Percentiles rank a stretch among this genome's conserved stretches.
phyloP scores from a whole-genome alignment of 805 yeast genomes.

The Wickerhamomyces rabaulensis region DNA sequence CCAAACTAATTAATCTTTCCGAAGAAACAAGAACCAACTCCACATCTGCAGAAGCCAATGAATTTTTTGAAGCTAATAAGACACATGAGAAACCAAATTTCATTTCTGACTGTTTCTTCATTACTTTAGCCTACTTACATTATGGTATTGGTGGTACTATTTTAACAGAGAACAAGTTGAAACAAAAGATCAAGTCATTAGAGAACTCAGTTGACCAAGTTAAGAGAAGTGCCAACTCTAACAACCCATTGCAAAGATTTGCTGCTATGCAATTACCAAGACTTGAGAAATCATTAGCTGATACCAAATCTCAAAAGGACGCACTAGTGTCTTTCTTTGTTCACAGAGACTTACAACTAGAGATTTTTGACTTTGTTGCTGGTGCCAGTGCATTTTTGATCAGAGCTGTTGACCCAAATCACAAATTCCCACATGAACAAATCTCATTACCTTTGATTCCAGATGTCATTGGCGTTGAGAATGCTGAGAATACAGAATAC shows the following conservation, averaged over 20 bases:
- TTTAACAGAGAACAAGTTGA: constrained; percentile 49
- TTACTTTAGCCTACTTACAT: constrained; percentile 73
- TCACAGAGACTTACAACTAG: constrained; percentile 52
- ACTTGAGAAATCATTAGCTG: constrained; percentile 37
- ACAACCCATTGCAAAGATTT: constrained; percentile 24
- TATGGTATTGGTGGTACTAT: constrained; percentile 85
- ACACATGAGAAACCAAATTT: constrained; percentile 54
- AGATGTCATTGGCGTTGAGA: constrained; percentile 55
- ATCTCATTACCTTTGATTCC: constrained; percentile 55
- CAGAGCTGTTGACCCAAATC: constrained; percentile 67
- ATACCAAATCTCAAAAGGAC: constrained; percentile 41
- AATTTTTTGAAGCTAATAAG: constrained; percentile 40
- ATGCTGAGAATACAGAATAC: constrained; percentile 71
- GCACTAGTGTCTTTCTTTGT: constrained; percentile 60
- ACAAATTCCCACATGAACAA: constrained; percentile 49
- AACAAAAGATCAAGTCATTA: constrained; percentile 44
- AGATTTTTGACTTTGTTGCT: constrained; percentile 68
- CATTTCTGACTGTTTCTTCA: constrained; percentile 84
- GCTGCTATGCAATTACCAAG: constrained; percentile 42
- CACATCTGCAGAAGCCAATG: constrained; percentile 63
- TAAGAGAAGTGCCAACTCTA: constrained; percentile 8
- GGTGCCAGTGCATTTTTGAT: constrained; percentile 73
- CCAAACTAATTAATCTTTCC: constrained; percentile 51
- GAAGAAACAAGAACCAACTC: constrained; percentile 85
- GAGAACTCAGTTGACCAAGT: constrained; percentile 32